Evolutionary conservation across 2,329 filamentous ascomycete species (phyloP).

Genomic region (Aureobasidium lini): DNA sequence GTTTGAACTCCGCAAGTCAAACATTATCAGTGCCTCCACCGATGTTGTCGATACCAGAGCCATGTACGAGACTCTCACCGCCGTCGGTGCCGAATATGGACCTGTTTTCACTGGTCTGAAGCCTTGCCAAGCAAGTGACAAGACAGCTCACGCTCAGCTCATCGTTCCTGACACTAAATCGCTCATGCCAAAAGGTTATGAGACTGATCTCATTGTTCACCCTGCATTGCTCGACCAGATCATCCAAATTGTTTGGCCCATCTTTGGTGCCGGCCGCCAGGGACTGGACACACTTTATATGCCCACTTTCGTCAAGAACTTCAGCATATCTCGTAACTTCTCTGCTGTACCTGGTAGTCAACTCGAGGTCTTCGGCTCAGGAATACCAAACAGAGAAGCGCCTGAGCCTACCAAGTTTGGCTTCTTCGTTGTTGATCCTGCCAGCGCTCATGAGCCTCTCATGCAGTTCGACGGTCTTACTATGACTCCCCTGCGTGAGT

Average conservation of each 20-base stretch:
- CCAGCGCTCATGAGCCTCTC: background rate
- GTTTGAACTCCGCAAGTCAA: background rate
- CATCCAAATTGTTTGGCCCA: conserved; percentile 7
- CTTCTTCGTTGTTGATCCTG: background rate
- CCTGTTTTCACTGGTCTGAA: background rate
- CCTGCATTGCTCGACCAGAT: conserved; percentile 2
- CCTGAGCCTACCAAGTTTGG: conserved; percentile 4
- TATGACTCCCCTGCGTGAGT: conserved; percentile 6
- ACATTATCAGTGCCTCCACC: background rate
- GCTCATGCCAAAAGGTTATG: conserved; percentile 1
- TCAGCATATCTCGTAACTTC: conserved; percentile 1
- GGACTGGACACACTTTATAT: conserved; percentile 3
- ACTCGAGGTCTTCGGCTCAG: conserved; percentile 3
- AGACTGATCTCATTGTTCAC: conserved; percentile 1
- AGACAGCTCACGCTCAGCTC: background rate
- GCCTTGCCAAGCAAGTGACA: conserved; percentile 1
- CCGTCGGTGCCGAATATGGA: background rate
- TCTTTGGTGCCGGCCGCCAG: background rate
- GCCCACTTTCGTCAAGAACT: conserved; percentile 7
- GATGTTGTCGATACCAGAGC: background rate
- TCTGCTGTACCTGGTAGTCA: background rate
- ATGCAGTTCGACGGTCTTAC: background rate
- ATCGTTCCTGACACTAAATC: conserved; percentile 1
- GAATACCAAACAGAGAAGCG: background rate
- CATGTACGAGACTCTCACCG: conserved; percentile 5